Percentiles rank a stretch among this genome's conserved stretches.
Conservation (phyloP, 148 eudicot species). For the Fagopyrum tataricum region DNA sequence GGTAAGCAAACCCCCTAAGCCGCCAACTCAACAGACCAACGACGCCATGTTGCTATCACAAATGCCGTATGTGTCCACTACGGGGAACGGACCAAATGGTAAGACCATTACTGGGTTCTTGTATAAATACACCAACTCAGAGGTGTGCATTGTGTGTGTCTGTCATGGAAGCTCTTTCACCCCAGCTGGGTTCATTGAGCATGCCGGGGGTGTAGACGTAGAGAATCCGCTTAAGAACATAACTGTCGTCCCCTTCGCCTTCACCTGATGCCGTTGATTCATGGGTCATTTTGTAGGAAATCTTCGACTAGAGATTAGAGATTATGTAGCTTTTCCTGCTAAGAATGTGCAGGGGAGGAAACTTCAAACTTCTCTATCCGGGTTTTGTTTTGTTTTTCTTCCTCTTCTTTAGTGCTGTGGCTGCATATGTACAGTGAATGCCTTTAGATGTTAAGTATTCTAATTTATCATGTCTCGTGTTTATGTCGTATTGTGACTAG, state of each 20-base stretch:
- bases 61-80: constrained; percentile 67
- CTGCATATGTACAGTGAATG: constrained; percentile 1
- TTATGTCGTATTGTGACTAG: not conserved
- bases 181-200: constrained; percentile 75
- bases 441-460: not conserved
- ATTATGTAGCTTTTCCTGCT: not conserved
- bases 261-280: not conserved
- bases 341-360: not conserved
- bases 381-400: not conserved
- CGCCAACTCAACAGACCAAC: constrained; percentile 25
- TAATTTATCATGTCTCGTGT: not conserved
- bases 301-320: not conserved
- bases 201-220: constrained; percentile 66
- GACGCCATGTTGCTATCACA: constrained; percentile 23
- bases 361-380: not conserved
- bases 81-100: constrained; percentile 70
- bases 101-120: constrained; percentile 60
- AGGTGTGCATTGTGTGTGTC: constrained; percentile 62
- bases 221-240: constrained; percentile 59
- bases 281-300: not conserved
- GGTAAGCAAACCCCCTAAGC: constrained; percentile 19
- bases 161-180: constrained; percentile 72
- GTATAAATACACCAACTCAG: constrained; percentile 48
- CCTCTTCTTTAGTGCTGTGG: not conserved
- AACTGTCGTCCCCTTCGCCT: constrained; percentile 41